These are phyloP conservation scores for Pythium monospermum DNA, from an alignment of 352 stramenopile genomes.

Conservation along the genomic window DNA sequence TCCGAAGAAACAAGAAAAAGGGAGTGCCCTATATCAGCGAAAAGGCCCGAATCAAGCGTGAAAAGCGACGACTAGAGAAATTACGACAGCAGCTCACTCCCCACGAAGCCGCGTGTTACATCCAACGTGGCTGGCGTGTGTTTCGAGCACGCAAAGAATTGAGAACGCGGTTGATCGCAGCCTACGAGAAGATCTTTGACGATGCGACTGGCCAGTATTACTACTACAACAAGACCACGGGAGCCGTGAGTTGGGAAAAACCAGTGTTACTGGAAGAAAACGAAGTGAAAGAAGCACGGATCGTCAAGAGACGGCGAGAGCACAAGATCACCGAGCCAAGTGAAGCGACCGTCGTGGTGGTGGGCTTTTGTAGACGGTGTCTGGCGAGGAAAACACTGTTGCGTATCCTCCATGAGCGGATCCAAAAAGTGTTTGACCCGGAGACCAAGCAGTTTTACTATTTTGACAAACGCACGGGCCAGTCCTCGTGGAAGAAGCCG, in stretches of 20 bases:
- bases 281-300: slow-evolving; percentile 34
- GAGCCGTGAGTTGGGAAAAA: slow-evolving; percentile 59
- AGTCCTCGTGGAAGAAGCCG: slow-evolving; percentile 77
- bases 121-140: slow-evolving; percentile 51
- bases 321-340: slow-evolving; percentile 37
- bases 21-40: slow-evolving; percentile 37
- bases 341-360: slow-evolving; percentile 40
- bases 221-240: slow-evolving; percentile 76
- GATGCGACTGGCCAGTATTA: slow-evolving; percentile 54
- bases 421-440: slow-evolving; percentile 70
- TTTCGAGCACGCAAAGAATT: slow-evolving; percentile 35
- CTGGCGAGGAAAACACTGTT: slow-evolving; percentile 45
- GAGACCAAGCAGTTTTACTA: slow-evolving; percentile 73
- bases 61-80: slow-evolving; percentile 56
- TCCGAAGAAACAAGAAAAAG: slow-evolving; percentile 11
- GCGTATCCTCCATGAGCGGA: slow-evolving; percentile 33
- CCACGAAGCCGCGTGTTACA: slow-evolving; percentile 41
- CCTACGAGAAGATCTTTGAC: slow-evolving; percentile 77
- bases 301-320: slow-evolving; percentile 36
- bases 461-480: slow-evolving; percentile 65
- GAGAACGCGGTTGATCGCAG: slow-evolving; percentile 32
- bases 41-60: slow-evolving; percentile 49
- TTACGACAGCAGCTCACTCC: slow-evolving; percentile 45
- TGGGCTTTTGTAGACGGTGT: slow-evolving; percentile 38
- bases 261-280: slow-evolving; percentile 39